Conservation (phyloP, 2,329 filamentous ascomycete genomes). For the Septoria linicola region DNA sequence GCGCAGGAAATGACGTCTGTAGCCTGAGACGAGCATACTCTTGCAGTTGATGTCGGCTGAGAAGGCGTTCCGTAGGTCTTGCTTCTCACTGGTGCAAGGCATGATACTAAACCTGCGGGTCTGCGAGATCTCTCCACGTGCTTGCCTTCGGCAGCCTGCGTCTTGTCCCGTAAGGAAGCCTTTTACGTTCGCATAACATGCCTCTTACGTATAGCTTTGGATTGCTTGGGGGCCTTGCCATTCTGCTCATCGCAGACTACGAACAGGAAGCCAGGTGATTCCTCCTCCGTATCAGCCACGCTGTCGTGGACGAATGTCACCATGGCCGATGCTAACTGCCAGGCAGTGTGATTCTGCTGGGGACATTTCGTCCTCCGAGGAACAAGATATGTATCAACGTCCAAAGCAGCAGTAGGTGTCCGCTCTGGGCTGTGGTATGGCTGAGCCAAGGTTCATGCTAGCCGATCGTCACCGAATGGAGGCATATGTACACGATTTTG, state of each 20-base stretch:
- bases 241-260: slow-evolving; percentile 2
- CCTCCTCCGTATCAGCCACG: background rate
- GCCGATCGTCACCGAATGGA: background rate
- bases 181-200: background rate
- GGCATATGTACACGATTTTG: background rate
- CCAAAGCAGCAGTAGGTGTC: background rate
- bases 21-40: background rate
- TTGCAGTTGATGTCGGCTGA: background rate
- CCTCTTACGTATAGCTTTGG: slow-evolving; percentile 1
- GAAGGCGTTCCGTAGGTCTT: background rate
- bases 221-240: slow-evolving; percentile 1
- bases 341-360: background rate
- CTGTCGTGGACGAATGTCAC: slow-evolving; percentile 1
- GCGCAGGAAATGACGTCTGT: background rate
- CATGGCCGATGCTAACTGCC: slow-evolving; percentile 1
- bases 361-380: background rate
- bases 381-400: background rate
- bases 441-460: background rate
- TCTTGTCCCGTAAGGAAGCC: background rate
- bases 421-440: background rate
- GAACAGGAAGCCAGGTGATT: slow-evolving; percentile 3
- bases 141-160: background rate
- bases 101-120: background rate
- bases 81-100: background rate
- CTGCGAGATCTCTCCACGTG: background rate